These are phyloP conservation scores for Leptodontidium sp. DNA, from an alignment of 2,329 filamentous ascomycete species.

Conservation along the genomic window DNA sequence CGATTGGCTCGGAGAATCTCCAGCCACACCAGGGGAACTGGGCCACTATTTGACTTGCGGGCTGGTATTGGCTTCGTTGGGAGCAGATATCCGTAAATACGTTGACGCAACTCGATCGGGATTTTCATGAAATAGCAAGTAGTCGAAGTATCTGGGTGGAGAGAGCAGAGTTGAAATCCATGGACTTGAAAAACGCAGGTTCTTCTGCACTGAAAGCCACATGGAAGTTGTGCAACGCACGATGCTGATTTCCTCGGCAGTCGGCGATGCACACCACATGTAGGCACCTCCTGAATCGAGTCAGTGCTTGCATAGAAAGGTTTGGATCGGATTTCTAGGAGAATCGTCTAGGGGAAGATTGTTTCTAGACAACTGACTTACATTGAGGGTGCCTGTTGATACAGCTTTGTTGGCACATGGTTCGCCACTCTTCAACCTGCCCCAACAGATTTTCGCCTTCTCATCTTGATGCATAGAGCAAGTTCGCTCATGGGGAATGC, in stretches of 20 bases:
- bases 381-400: neutral
- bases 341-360: no score
- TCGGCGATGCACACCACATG: constrained; percentile 11
- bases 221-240: constrained; percentile 29
- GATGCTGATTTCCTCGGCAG: neutral
- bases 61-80: constrained; percentile 29
- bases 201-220: constrained; percentile 32
- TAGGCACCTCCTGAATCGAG: neutral
- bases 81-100: constrained; percentile 32
- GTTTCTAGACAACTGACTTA: neutral
- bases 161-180: constrained; percentile 32
- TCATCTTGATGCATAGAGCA: constrained; percentile 5
- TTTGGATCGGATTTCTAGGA: neutral
- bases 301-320: neutral
- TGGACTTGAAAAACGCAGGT: constrained; percentile 29
- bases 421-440: neutral
- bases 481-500: neutral
- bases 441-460: neutral
- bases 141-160: constrained; percentile 21
- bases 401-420: neutral
- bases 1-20: constrained; percentile 30
- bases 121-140: constrained; percentile 34
- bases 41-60: constrained; percentile 1
- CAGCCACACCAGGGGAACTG: constrained; percentile 17
- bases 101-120: constrained; percentile 32